A percentile compares a stretch with the other conserved stretches of the same genome.
phyloP scores from a whole-genome alignment of 2,329 filamentous ascomycete genomes.

The Ophiostoma quercus region DNA sequence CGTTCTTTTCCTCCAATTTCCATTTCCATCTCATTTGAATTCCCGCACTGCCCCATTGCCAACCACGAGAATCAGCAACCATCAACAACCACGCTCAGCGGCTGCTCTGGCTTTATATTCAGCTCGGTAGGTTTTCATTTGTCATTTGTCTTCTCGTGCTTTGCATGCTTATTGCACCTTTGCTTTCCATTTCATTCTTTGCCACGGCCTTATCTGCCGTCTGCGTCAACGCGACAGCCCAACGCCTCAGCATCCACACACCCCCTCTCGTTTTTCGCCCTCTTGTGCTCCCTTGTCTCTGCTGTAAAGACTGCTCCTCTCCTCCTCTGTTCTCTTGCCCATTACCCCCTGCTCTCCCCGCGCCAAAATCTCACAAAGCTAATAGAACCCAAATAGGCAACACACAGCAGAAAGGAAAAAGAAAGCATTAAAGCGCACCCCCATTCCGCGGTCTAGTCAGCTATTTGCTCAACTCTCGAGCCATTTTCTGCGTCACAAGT shows the following conservation, averaged over 20 bases:
- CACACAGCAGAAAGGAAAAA: not conserved
- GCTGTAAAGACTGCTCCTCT: not conserved
- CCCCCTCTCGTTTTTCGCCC: not conserved
- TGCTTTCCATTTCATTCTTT: not conserved
- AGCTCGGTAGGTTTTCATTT: not conserved
- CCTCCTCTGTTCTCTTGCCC: not conserved
- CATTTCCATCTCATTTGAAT: no score
- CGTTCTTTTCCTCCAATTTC: no score
- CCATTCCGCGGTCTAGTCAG: not conserved
- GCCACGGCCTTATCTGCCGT: slow-evolving; percentile 2
- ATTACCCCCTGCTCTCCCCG: not conserved
- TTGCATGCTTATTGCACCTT: not conserved
- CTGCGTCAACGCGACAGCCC: not conserved
- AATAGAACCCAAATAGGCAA: not conserved
- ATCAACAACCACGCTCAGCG: not conserved
- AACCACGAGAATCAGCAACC: not conserved
- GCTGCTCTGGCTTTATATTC: not conserved
- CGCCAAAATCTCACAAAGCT: slow-evolving; percentile 1
- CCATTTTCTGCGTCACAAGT: not conserved
- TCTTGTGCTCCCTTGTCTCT: slow-evolving; percentile 8
- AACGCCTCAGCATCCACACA: not conserved
- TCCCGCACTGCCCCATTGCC: not conserved
- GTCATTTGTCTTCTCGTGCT: not conserved
- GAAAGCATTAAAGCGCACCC: not conserved
- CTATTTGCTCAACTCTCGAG: not conserved